Evolutionary conservation across 75 land plant species (phyloP).

Genomic region (Cupressus sempervirens): DNA sequence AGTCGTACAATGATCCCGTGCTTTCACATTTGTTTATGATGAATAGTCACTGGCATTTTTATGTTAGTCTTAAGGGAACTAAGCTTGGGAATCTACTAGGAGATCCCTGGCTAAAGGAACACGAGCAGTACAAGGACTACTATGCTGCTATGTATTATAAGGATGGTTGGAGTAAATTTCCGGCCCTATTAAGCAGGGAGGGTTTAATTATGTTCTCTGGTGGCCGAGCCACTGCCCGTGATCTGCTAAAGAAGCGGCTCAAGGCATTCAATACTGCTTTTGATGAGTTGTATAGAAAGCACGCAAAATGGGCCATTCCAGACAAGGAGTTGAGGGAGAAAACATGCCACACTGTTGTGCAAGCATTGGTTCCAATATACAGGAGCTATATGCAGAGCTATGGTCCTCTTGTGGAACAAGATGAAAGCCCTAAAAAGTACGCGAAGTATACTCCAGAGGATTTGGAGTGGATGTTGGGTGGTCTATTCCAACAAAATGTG

Average conservation of each 20-base stretch:
- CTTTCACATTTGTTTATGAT: conserved; percentile 55
- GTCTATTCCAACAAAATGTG: conserved; percentile 44
- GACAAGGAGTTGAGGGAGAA: conserved; percentile 63
- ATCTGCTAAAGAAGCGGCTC: conserved; percentile 63
- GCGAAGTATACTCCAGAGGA: conserved; percentile 39
- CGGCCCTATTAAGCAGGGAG: conserved; percentile 45
- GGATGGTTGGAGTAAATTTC: conserved; percentile 69
- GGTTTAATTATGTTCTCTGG: conserved; percentile 51
- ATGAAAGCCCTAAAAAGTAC: conserved; percentile 31
- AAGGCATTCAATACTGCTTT: conserved; percentile 57
- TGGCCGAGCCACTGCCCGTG: conserved; percentile 71
- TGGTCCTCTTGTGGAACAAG: conserved; percentile 59
- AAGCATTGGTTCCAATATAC: conserved; percentile 56
- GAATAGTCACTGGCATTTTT: conserved; percentile 67
- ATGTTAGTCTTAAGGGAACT: conserved; percentile 34
- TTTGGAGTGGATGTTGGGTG: conserved; percentile 43
- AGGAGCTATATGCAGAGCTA: conserved; percentile 57
- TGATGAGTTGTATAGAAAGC: conserved; percentile 52
- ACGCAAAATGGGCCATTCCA: conserved; percentile 50
- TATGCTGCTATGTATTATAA: conserved; percentile 38
- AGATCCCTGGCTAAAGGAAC: conserved; percentile 55
- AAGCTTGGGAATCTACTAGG: conserved; percentile 64
- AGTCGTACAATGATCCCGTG: conserved; percentile 31
- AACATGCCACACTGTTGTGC: conserved; percentile 25
- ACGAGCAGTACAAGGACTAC: conserved; percentile 41